phyloP scores from a whole-genome alignment of 352 stramenopile genomes.

The Saprolegnia diclina region DNA sequence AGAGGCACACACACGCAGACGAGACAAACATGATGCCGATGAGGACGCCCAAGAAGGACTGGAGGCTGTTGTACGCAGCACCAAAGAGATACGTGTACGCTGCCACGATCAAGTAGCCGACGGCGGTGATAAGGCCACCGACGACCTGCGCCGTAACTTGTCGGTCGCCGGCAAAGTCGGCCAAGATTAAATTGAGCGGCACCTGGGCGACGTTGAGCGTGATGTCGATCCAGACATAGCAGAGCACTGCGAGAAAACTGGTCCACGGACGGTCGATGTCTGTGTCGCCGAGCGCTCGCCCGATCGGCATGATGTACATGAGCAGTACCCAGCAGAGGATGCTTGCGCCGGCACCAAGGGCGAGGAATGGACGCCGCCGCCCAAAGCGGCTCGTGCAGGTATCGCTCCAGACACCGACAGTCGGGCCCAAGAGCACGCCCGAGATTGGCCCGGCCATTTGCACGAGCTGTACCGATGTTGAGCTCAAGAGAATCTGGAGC shows the following conservation, averaged over 20 bases:
- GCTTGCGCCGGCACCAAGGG: conserved; percentile 56
- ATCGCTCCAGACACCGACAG: conserved; percentile 63
- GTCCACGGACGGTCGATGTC: conserved; percentile 41
- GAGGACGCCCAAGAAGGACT: conserved; percentile 66
- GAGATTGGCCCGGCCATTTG: conserved; percentile 47
- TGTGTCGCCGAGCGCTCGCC: conserved; percentile 51
- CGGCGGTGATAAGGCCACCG: conserved; percentile 52
- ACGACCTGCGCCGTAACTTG: conserved; percentile 60
- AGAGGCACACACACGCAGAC: conserved; percentile 46
- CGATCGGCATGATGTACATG: conserved; percentile 60
- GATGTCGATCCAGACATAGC: conserved; percentile 82
- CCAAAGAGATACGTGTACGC: conserved; percentile 70
- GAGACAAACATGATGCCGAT: conserved; percentile 56
- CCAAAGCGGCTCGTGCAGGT: conserved; percentile 45
- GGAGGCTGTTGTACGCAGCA: conserved; percentile 54
- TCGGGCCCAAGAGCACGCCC: conserved; percentile 43
- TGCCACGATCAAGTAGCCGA: conserved; percentile 57
- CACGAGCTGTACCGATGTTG: conserved; percentile 49
- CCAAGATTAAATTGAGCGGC: conserved; percentile 60
- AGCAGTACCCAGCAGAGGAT: conserved; percentile 64
- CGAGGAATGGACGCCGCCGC: conserved; percentile 54
- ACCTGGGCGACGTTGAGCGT: conserved; percentile 76
- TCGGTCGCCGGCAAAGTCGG: conserved; percentile 64
- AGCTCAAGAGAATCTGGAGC: conserved; percentile 42
- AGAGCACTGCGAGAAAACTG: conserved; percentile 52